Percentiles rank a stretch among this genome's conserved stretches.
phyloP scores from a whole-genome alignment of 306 rosid species.

The Quercus berberidifolia region DNA sequence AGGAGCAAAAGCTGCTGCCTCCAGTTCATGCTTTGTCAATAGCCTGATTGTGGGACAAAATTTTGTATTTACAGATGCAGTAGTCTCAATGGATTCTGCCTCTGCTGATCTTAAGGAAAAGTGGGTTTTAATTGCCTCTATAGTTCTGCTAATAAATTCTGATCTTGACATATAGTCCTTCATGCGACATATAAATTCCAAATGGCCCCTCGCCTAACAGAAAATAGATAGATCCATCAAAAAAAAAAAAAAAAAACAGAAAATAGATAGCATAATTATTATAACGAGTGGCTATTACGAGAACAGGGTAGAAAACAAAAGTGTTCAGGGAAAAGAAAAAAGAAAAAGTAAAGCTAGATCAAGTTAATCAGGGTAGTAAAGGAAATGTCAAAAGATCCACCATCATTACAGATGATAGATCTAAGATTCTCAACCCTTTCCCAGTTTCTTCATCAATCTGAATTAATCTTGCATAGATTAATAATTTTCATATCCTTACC shows the following conservation, averaged over 20 bases:
- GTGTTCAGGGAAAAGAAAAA: no score
- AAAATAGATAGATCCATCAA: no score
- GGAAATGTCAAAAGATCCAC: neutral
- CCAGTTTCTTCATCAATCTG: no score
- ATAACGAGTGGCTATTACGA: neutral
- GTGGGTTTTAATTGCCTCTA: conserved; percentile 37
- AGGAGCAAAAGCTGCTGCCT: conserved; percentile 33
- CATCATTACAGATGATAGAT: no score
- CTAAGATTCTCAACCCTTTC: no score
- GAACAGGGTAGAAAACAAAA: neutral
- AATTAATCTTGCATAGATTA: no score
- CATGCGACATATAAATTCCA: conserved; percentile 75
- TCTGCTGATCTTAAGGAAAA: conserved; percentile 36
- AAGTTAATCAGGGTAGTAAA: neutral
- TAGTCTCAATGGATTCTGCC: conserved; percentile 30
- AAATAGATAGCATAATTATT: neutral
- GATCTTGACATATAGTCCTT: conserved; percentile 72
- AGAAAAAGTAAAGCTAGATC: no score
- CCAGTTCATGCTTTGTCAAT: conserved; percentile 58
- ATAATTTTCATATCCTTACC: no score
- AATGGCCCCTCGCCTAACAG: conserved; percentile 71
- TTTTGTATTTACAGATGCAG: conserved; percentile 20
- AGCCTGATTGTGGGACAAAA: conserved; percentile 60
- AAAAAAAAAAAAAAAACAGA: no score
- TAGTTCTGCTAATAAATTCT: conserved; percentile 54